These are phyloP conservation scores for Acrodontium crateriforme DNA, from an alignment of 2,329 filamentous ascomycete genomes.

Conservation along the genomic window DNA sequence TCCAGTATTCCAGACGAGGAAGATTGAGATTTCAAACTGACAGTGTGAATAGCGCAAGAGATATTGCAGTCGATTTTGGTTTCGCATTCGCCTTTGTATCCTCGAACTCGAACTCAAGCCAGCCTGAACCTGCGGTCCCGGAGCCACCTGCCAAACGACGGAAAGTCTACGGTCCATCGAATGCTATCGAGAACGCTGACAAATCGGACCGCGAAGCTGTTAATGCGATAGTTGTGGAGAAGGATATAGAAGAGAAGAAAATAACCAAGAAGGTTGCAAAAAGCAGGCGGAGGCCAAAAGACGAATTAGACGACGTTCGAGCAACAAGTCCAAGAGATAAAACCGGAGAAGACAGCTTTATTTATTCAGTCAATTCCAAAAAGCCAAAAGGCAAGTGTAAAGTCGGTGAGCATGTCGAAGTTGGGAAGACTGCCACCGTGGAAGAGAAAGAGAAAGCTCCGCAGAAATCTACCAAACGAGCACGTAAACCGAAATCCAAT, in stretches of 20 bases:
- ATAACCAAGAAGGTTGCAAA: not conserved
- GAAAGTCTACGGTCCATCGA: conserved; percentile 5
- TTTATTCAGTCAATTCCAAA: conserved; percentile 2
- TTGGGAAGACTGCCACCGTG: no score
- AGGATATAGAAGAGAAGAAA: not conserved
- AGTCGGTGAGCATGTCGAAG: no score
- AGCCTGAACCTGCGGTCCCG: conserved; percentile 1
- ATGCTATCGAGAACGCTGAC: not conserved
- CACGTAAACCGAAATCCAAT: no score
- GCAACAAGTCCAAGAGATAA: not conserved
- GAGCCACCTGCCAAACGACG: conserved; percentile 13
- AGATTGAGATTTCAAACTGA: not conserved
- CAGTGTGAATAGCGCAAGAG: conserved; percentile 9
- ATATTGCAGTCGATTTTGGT: conserved; percentile 16
- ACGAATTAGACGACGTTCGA: not conserved
- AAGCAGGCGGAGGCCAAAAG: conserved; percentile 1
- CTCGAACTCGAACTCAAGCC: conserved; percentile 1
- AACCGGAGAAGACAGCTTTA: conserved; percentile 9
- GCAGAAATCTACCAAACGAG: no score
- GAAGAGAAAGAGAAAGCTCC: no score
- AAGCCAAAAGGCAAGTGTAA: conserved; percentile 1
- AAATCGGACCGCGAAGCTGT: not conserved
- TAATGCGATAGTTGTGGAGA: conserved; percentile 1
- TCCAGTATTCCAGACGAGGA: not conserved
- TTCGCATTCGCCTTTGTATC: conserved; percentile 16